These are phyloP conservation scores for Podila clonocystis DNA, from an alignment of 192 early-diverging fungal genomes.

Conservation along the genomic window DNA sequence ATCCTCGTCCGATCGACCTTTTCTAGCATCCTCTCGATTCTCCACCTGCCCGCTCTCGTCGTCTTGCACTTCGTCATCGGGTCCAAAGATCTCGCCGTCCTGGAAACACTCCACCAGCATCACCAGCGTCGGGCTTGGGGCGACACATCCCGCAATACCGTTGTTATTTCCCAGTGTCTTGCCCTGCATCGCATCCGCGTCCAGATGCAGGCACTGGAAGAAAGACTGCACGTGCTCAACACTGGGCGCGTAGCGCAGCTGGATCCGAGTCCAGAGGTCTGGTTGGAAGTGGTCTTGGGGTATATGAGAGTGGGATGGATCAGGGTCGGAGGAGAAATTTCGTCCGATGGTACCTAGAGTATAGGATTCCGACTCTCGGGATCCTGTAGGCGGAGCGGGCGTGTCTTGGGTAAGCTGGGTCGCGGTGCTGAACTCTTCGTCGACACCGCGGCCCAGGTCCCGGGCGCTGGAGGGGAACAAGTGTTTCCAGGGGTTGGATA, in stretches of 20 bases:
- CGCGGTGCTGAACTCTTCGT: slow-evolving; percentile 20
- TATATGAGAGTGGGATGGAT: neutral
- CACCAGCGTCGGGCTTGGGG: neutral
- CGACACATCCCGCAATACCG: no score
- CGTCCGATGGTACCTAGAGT: neutral
- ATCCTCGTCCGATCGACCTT: neutral
- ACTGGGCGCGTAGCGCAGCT: slow-evolving; percentile 41
- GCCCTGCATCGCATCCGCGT: slow-evolving; percentile 10
- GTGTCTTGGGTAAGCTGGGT: slow-evolving; percentile 16
- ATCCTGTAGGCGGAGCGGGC: neutral
- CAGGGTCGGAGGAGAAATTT: no score
- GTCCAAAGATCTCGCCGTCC: neutral
- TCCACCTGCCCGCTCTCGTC: neutral
- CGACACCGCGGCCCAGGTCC: no score
- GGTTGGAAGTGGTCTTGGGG: neutral
- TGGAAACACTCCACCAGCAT: slow-evolving; percentile 9
- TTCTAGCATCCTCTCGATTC: neutral
- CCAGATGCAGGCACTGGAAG: slow-evolving; percentile 31
- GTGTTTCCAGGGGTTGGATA: slow-evolving; percentile 15
- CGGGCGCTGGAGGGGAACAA: slow-evolving; percentile 8
- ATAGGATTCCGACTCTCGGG: neutral
- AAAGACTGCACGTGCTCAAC: slow-evolving; percentile 20
- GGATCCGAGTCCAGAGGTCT: slow-evolving; percentile 33
- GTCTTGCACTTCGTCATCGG: neutral
- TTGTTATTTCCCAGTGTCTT: slow-evolving; percentile 22